These are phyloP conservation scores for Coemansia sp. DNA, from an alignment of 192 early-diverging fungal species.

Conservation along the genomic window DNA sequence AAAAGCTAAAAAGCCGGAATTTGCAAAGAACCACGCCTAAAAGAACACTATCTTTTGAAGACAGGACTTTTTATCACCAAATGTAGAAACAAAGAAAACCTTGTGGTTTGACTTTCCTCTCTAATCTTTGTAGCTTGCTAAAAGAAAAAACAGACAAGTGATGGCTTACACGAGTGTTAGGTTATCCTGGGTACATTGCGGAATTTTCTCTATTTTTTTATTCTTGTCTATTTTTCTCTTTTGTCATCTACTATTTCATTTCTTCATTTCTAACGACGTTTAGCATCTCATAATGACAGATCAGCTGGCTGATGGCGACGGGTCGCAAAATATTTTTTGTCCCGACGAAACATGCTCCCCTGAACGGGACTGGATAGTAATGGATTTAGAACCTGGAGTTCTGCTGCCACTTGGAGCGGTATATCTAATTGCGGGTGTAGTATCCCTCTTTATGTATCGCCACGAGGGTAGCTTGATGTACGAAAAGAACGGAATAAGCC, in stretches of 20 bases:
- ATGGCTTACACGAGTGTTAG: background rate
- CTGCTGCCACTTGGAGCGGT: background rate
- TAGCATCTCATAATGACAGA: background rate
- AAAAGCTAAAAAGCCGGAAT: background rate
- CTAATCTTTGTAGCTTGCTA: background rate
- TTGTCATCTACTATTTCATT: background rate
- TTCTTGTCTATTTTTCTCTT: background rate
- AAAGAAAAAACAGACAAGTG: background rate
- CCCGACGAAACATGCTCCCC: constrained; percentile 2
- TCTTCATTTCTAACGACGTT: background rate
- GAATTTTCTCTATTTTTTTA: background rate
- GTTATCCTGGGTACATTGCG: background rate
- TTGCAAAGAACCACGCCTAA: background rate
- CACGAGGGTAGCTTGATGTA: background rate
- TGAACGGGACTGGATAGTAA: constrained; percentile 2
- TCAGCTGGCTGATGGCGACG: constrained; percentile 2
- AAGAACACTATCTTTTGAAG: background rate
- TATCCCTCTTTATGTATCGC: background rate
- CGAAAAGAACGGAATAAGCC: background rate
- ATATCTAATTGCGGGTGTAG: background rate
- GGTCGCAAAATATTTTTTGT: background rate
- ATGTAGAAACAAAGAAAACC: background rate
- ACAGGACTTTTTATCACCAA: background rate
- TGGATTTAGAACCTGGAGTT: background rate
- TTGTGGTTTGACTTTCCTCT: background rate